Conservation (phyloP, 768 basidiomycete genomes). For the Agaricus sinodeliciosus region DNA sequence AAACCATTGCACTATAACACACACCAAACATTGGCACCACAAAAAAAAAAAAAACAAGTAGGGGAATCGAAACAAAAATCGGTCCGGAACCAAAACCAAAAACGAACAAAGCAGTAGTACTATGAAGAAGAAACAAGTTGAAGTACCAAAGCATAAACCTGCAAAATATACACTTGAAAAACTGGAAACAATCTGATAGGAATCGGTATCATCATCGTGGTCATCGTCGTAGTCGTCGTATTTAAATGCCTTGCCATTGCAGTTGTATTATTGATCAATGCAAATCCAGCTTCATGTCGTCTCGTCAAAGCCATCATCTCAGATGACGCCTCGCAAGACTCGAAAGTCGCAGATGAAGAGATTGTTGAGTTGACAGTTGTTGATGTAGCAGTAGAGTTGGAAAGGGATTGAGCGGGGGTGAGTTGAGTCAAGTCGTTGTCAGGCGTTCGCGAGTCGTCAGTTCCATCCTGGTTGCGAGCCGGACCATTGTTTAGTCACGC, state of each 20-base stretch:
- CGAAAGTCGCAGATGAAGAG: not conserved
- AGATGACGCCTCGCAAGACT: not conserved
- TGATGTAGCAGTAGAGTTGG: not conserved
- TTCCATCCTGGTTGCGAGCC: not conserved
- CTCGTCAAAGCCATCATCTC: not conserved
- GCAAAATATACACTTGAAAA: constrained; percentile 4
- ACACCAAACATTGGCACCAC: too few species aligned
- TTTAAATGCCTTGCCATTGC: too few species aligned
- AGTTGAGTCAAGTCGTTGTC: not conserved
- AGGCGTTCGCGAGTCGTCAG: not conserved
- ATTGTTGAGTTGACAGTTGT: not conserved
- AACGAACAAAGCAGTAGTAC: not conserved
- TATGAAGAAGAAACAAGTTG: constrained; percentile 2
- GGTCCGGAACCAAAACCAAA: not conserved
- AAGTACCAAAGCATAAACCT: constrained; percentile 4
- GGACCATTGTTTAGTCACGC: constrained; percentile 9
- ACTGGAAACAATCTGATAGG: not conserved
- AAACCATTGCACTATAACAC: too few species aligned
- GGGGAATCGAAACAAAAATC: not conserved
- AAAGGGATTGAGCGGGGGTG: not conserved
- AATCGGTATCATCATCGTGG: too few species aligned
- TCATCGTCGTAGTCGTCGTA: too few species aligned
- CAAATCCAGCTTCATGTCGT: constrained; percentile 9
- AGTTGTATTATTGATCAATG: constrained; percentile 1
- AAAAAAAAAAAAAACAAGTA: not conserved